Evolutionary conservation across 2,329 filamentous ascomycete species (phyloP).

Genomic region (Elsinoe australis): DNA sequence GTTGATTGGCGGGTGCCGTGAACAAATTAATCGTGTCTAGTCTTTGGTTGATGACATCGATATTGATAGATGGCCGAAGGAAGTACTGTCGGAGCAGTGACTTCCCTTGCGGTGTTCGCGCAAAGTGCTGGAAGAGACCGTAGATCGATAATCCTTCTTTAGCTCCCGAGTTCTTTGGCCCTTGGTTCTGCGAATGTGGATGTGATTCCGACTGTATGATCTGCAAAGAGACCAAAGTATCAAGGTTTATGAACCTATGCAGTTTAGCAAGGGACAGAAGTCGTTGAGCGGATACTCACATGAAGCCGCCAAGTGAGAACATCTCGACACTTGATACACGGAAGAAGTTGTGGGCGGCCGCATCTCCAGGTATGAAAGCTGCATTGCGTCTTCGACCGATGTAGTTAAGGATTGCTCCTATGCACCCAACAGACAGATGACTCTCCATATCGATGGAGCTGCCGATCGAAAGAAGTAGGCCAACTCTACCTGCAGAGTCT

Average conservation of each 20-base stretch:
- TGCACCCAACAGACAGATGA: slow-evolving; percentile 67
- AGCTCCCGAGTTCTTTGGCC: slow-evolving; percentile 54
- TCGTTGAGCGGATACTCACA: slow-evolving; percentile 41
- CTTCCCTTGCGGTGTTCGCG: slow-evolving; percentile 72
- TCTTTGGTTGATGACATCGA: slow-evolving; percentile 60
- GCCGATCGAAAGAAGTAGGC: slow-evolving; percentile 60
- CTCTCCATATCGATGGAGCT: slow-evolving; percentile 69
- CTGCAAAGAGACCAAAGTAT: slow-evolving; percentile 75
- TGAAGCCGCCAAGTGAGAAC: slow-evolving; percentile 59
- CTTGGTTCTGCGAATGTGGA: slow-evolving; percentile 71
- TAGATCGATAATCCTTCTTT: slow-evolving; percentile 82
- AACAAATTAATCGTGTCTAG: slow-evolving; percentile 63
- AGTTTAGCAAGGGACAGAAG: too few species aligned
- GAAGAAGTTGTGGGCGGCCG: slow-evolving; percentile 48
- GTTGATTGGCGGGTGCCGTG: slow-evolving; percentile 58
- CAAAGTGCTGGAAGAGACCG: slow-evolving; percentile 68
- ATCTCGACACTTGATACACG: slow-evolving; percentile 60
- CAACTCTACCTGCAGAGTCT: slow-evolving; percentile 35
- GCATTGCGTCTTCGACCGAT: slow-evolving; percentile 61
- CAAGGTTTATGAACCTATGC: slow-evolving; percentile 68
- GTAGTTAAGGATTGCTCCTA: slow-evolving; percentile 76
- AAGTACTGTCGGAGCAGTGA: slow-evolving; percentile 68
- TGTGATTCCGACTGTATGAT: slow-evolving; percentile 77
- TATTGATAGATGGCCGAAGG: slow-evolving; percentile 65
- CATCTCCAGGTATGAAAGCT: slow-evolving; percentile 55